A percentile compares a stretch with the other conserved stretches of the same genome.
These are phyloP conservation scores for Sugiyamaella lignohabitans DNA, from an alignment of 805 yeast genomes.

Conservation along the genomic window DNA sequence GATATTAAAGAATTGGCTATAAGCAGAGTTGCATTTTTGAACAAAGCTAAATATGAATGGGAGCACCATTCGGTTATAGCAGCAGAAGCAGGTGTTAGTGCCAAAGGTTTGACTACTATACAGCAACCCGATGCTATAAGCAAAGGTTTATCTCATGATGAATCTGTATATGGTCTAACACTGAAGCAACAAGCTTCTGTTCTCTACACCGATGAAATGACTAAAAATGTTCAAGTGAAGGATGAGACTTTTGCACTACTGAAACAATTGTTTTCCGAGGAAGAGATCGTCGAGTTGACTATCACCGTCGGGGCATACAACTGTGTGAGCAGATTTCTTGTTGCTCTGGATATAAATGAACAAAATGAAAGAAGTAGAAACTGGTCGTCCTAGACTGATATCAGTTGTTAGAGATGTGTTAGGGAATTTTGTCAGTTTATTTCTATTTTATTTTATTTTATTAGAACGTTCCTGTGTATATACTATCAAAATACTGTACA, in stretches of 20 bases:
- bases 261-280: constrained; percentile 1
- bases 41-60: constrained; percentile 10
- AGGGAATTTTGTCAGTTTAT: too few species aligned
- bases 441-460: too few species aligned
- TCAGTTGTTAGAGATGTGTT: too few species aligned
- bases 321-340: constrained; percentile 8
- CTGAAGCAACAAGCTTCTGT: constrained; percentile 1
- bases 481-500: too few species aligned
- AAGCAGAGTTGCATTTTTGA: constrained; percentile 8
- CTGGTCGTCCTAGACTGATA: neutral
- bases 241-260: constrained; percentile 2
- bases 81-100: constrained; percentile 1
- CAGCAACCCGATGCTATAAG: neutral
- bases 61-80: constrained; percentile 5
- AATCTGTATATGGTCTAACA: neutral
- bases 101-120: neutral
- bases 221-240: constrained; percentile 4
- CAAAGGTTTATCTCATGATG: neutral
- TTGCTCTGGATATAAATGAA: constrained; percentile 11
- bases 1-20: constrained; percentile 9
- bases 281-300: constrained; percentile 9
- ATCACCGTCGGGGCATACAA: constrained; percentile 6
- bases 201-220: constrained; percentile 7
- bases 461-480: too few species aligned
- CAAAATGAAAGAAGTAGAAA: constrained; percentile 1